A percentile compares a stretch with the other conserved stretches of the same genome.
Conservation (phyloP, 2,329 filamentous ascomycete species). For the Epicoccum sorghinum region DNA sequence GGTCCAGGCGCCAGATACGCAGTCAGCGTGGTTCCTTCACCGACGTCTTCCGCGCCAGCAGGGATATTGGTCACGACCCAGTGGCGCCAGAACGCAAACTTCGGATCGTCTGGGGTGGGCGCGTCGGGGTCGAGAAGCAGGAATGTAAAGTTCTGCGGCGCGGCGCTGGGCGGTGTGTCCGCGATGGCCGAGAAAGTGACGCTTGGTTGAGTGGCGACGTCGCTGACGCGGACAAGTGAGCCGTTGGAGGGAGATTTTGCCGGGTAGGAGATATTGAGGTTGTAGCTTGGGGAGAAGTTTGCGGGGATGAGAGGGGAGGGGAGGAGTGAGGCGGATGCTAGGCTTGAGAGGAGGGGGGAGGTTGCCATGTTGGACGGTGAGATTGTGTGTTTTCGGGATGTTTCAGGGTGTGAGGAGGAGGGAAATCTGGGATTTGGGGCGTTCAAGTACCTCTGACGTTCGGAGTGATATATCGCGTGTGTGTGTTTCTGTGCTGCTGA, state of each 20-base stretch:
- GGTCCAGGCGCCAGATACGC: conserved; percentile 42
- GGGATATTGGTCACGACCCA: conserved; percentile 52
- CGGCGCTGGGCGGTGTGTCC: background rate
- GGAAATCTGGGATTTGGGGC: background rate
- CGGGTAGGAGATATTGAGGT: conserved; percentile 47
- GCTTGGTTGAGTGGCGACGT: conserved; percentile 28
- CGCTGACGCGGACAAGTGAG: conserved; percentile 44
- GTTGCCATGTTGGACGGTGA: conserved; percentile 2
- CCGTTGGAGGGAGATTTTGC: conserved; percentile 33
- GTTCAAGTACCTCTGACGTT: conserved; percentile 8
- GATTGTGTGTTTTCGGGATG: background rate
- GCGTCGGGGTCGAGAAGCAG: conserved; percentile 62
- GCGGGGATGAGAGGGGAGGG: conserved; percentile 49
- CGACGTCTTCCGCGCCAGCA: background rate
- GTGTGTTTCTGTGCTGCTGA: conserved; percentile 1
- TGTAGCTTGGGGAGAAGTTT: conserved; percentile 51
- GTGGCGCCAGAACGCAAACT: conserved; percentile 63
- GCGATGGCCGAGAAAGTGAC: conserved; percentile 40
- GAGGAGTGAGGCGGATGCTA: conserved; percentile 34
- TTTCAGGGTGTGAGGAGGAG: background rate
- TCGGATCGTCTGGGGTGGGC: conserved; percentile 61
- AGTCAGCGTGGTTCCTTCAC: conserved; percentile 33
- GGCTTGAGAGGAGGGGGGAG: conserved; percentile 28
- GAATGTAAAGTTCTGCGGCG: conserved; percentile 50
- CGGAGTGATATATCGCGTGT: conserved; percentile 13